Percentiles rank a stretch among this genome's conserved stretches.
Evolutionary conservation across 768 basidiomycete genomes (phyloP).

Genomic region (Dentipellis sp.): DNA sequence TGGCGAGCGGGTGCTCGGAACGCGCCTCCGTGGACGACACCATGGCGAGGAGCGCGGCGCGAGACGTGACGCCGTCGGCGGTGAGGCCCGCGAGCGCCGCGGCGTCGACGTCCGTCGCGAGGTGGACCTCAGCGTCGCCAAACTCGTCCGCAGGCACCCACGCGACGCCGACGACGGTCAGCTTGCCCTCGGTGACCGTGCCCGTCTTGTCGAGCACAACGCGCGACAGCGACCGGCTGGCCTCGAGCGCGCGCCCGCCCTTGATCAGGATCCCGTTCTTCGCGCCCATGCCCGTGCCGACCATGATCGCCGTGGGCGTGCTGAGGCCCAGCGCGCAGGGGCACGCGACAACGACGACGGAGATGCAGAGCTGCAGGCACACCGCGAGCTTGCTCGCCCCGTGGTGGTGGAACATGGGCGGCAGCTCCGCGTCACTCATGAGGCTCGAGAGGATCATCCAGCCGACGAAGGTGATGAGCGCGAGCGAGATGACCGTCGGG

Average conservation of each 20-base stretch:
- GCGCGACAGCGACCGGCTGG: constrained; percentile 70
- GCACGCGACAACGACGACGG: constrained; percentile 95
- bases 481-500: constrained; percentile 79
- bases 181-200: constrained; percentile 92
- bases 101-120: constrained; percentile 8
- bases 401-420: constrained; percentile 75
- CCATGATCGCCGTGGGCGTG: constrained; percentile 99
- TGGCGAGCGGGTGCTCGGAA: constrained; percentile 95
- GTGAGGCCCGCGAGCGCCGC: constrained; percentile 25
- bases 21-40: constrained; percentile 80
- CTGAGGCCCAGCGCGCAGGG: constrained; percentile 95
- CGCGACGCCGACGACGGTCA: constrained; percentile 63
- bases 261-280: constrained; percentile 98
- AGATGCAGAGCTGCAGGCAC: constrained; percentile 95
- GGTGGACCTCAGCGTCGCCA: constrained; percentile 16
- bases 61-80: constrained; percentile 53
- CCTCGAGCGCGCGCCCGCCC: constrained; percentile 90
- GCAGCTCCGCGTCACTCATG: constrained; percentile 49
- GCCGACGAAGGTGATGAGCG: constrained; percentile 66
- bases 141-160: constrained; percentile 51
- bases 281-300: constrained; percentile 95
- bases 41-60: constrained; percentile 64
- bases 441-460: constrained; percentile 75
- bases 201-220: constrained; percentile 97
- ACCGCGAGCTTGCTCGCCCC: constrained; percentile 83